These are phyloP conservation scores for Cordyceps javanica DNA, from an alignment of 2,329 filamentous ascomycete genomes.

Conservation along the genomic window DNA sequence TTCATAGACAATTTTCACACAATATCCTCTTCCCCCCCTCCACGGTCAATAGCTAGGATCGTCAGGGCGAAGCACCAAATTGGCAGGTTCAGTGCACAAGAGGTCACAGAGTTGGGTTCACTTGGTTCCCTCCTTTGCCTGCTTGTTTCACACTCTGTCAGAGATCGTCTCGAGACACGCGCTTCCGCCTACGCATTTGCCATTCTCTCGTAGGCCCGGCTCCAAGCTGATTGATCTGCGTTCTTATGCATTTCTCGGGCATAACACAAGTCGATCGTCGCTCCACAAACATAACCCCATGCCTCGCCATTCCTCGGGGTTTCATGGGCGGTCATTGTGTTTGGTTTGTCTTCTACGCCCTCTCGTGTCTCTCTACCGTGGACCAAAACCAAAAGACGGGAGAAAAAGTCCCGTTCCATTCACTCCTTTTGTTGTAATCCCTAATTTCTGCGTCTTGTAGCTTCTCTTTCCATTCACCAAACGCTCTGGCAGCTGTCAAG, in stretches of 20 bases:
- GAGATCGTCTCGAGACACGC: neutral
- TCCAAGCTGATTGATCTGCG: neutral
- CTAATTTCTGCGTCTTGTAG: neutral
- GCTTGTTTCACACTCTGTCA: neutral
- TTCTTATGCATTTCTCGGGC: neutral
- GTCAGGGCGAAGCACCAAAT: neutral
- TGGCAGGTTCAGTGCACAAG: too few species aligned
- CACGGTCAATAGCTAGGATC: too few species aligned
- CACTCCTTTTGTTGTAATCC: neutral
- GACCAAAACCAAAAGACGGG: too few species aligned
- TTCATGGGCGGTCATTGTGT: too few species aligned
- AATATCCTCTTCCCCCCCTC: too few species aligned
- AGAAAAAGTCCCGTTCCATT: neutral
- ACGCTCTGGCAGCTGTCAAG: conserved; percentile 7
- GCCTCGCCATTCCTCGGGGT: too few species aligned
- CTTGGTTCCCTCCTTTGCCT: too few species aligned
- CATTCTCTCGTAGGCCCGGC: neutral
- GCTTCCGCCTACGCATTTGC: neutral
- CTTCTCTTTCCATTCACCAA: neutral
- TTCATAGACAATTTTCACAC: too few species aligned
- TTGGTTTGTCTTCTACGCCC: too few species aligned
- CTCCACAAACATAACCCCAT: too few species aligned
- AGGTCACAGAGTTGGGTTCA: too few species aligned
- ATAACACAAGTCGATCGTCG: neutral
- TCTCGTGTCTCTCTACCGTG: too few species aligned